Evolutionary conservation across 2,329 filamentous ascomycete genomes (phyloP), one percentile per base, ranked within the genome.

Genomic region (Chrysoporthe austroafricana): DNA sequence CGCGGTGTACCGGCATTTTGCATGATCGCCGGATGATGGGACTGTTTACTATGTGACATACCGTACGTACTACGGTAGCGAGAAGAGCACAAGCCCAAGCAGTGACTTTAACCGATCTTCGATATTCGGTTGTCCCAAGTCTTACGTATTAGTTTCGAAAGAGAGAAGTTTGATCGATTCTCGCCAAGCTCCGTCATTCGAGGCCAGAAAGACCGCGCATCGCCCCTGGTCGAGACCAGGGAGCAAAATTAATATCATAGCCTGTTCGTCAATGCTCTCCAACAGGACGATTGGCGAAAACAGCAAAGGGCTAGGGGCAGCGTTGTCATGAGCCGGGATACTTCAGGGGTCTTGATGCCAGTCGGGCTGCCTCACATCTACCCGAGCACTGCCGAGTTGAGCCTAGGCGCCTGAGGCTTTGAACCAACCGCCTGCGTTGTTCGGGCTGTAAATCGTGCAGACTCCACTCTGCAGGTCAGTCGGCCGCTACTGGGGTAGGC

Each of bases 291-390:
- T 14, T 34, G 50, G 50, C 50, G 50, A 54, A 7, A 34, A n/a
- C 54, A 26, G 8, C 32, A 26, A n/a, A 57, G 16, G 34, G 8
- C 26, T 57, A 21, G 34, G 52, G 26, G 52, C 26, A n/a, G n/a
- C 16, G 54, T 14, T 34, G 21, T 57, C 13, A 13, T 57, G 54
- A 7, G 32, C 26, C 32, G 14, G 54, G 7, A 57, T 39, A 18
- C 54, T 39, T 39, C 54, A 57, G 54, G 54, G 54, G 54, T 21
- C 54, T 39, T n/a, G 34, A 13, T 18, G 16, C 54, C 34, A 57
- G 34, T 39, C 54, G 54, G 39, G 18, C 6, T 6, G 54, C 34
- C 54, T 39, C 7, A 32, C 39, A 18, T 21, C 36, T 39, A 39
- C 36, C 36, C 9, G 9, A 39, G 36, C 9, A 39, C 6, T 5